Conservation (phyloP, 2,329 filamentous ascomycete genomes). For the Claviceps sp. region DNA sequence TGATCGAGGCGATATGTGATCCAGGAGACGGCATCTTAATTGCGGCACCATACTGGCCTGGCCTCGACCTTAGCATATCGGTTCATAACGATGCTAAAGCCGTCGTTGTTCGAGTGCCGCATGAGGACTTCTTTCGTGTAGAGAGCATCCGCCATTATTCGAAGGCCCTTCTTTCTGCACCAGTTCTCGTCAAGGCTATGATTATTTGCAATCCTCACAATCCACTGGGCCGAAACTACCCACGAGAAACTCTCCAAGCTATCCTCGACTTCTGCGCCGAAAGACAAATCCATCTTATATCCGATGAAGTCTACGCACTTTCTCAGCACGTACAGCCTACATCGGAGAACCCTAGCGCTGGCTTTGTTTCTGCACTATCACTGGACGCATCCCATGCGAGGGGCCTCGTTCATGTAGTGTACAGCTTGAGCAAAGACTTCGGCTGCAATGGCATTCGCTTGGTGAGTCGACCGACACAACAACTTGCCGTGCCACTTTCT, state of each 20-base stretch:
- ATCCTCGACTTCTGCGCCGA: not conserved
- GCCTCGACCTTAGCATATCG: not conserved
- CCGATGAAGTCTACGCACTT: not conserved
- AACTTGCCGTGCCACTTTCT: not conserved
- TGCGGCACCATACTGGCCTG: not conserved
- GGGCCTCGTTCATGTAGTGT: not conserved
- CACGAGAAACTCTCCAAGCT: too few species aligned
- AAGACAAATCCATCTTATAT: not conserved
- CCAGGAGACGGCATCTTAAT: not conserved
- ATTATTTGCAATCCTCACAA: too few species aligned
- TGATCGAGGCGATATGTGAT: not conserved
- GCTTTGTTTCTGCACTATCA: not conserved
- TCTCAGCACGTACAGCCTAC: not conserved
- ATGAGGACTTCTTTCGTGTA: not conserved
- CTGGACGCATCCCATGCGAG: not conserved
- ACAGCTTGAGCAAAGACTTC: not conserved
- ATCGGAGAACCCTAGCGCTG: not conserved
- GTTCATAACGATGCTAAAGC: not conserved
- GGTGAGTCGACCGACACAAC: not conserved
- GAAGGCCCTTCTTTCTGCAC: not conserved
- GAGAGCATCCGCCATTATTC: not conserved
- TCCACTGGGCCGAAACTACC: too few species aligned
- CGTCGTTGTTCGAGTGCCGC: not conserved
- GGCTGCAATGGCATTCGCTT: not conserved
- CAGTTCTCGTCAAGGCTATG: too few species aligned